Percentiles rank a stretch among this genome's conserved stretches.
Conservation (phyloP, 2,329 filamentous ascomycete genomes). For the Xylariaceae sp. region DNA sequence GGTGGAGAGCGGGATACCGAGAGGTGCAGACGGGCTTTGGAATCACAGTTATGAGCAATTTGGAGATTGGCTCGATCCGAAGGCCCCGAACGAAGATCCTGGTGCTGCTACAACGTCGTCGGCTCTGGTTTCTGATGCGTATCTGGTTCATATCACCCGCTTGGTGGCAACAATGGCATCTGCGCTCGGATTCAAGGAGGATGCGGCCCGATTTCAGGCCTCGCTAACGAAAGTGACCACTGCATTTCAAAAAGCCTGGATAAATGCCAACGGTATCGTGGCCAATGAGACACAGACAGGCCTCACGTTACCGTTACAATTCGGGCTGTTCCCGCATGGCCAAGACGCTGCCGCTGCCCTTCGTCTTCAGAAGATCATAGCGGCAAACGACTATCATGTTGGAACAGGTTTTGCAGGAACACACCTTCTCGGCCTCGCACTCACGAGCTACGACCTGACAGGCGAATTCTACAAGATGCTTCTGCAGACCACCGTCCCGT, state of each 20-base stretch:
- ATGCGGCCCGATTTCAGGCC: conserved; percentile 22
- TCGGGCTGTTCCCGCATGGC: conserved; percentile 32
- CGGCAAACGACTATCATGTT: conserved; percentile 34
- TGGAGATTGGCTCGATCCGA: conserved; percentile 50
- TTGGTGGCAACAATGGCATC: conserved; percentile 36
- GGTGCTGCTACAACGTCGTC: conserved; percentile 39
- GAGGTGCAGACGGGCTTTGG: conserved; percentile 40
- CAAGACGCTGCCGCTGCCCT: conserved; percentile 24
- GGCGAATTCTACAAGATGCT: conserved; percentile 47
- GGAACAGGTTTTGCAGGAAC: conserved; percentile 46
- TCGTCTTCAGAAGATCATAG: conserved; percentile 33
- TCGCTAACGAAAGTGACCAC: conserved; percentile 21
- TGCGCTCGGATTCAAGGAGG: conserved; percentile 30
- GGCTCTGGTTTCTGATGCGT: conserved; percentile 45
- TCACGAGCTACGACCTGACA: conserved; percentile 28
- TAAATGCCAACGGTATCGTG: conserved; percentile 28
- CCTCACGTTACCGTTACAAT: conserved; percentile 37
- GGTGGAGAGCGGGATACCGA: conserved; percentile 36
- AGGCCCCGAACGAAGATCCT: conserved; percentile 40
- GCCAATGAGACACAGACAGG: conserved; percentile 41
- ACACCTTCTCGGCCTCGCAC: conserved; percentile 35
- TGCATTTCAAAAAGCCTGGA: conserved; percentile 34
- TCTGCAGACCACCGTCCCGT: conserved; percentile 42
- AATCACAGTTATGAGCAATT: conserved; percentile 36
- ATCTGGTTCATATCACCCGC: conserved; percentile 42